phyloP scores from a whole-genome alignment of 2,329 filamentous ascomycete genomes.

The Claviceps capensis region DNA sequence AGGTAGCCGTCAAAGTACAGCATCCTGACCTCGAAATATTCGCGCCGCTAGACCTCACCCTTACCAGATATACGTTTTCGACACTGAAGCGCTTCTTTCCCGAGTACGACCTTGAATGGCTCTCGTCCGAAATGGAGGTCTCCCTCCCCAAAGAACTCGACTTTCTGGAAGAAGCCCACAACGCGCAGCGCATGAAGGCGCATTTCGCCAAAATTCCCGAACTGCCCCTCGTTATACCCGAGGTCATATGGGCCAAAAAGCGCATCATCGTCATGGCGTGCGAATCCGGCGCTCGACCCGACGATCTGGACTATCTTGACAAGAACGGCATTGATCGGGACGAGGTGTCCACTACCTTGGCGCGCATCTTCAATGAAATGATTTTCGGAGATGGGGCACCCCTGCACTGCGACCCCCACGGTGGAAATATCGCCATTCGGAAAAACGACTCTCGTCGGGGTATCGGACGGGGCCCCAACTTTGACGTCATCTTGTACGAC shows the following conservation, averaged over 20 bases:
- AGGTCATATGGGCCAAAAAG: conserved; percentile 78
- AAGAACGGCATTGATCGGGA: conserved; percentile 79
- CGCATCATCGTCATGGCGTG: conserved; percentile 93
- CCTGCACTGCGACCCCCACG: conserved; percentile 92
- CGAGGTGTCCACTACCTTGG: conserved; percentile 82
- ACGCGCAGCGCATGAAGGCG: conserved; percentile 64
- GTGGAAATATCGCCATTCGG: conserved; percentile 87
- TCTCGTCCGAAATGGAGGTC: conserved; percentile 82
- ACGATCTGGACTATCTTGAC: conserved; percentile 82
- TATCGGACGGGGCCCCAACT: conserved; percentile 49
- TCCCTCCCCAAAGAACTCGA: conserved; percentile 87
- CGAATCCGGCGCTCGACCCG: conserved; percentile 71
- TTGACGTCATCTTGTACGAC: conserved; percentile 92
- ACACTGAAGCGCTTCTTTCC: conserved; percentile 89
- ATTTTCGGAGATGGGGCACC: conserved; percentile 85
- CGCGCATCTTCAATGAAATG: conserved; percentile 98
- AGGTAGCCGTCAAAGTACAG: conserved; percentile 92
- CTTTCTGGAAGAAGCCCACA: conserved; percentile 72
- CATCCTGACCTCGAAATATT: conserved; percentile 83
- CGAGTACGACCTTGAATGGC: conserved; percentile 94
- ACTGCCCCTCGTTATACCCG: conserved; percentile 75
- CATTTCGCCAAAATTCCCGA: conserved; percentile 66
- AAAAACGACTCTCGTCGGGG: conserved; percentile 49
- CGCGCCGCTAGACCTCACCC: conserved; percentile 72
- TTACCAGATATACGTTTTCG: conserved; percentile 81